phyloP scores from a whole-genome alignment of 2,329 filamentous ascomycete species.

The Chaetomium globosum region DNA sequence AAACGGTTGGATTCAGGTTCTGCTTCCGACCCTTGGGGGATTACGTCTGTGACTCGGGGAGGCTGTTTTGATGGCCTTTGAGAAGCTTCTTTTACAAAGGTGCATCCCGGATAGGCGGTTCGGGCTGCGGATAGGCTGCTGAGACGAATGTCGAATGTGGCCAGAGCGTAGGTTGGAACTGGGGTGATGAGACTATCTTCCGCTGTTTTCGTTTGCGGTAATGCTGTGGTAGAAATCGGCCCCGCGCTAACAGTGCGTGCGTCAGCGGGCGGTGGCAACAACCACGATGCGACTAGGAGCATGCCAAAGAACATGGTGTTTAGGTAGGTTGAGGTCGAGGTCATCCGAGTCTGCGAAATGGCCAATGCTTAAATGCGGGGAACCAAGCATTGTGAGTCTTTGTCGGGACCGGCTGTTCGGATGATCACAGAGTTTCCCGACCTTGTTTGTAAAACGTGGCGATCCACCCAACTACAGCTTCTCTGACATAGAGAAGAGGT shows the following conservation, averaged over 20 bases:
- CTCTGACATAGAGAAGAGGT: no score
- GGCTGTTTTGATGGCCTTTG: not conserved
- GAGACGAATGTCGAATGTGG: not conserved
- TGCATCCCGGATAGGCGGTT: not conserved
- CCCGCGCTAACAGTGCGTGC: not conserved
- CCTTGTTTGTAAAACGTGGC: no score
- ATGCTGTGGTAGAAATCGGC: not conserved
- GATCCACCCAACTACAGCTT: not conserved
- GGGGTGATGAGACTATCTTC: not conserved
- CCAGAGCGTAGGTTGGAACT: constrained; percentile 2
- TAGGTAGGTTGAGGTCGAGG: not conserved
- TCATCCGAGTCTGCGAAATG: not conserved
- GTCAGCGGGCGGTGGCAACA: not conserved
- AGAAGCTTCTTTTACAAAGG: not conserved
- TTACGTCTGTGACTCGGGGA: not conserved
- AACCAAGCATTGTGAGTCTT: not conserved
- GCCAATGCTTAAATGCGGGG: not conserved
- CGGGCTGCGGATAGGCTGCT: constrained; percentile 1
- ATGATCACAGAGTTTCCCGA: not conserved
- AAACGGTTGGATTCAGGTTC: not conserved
- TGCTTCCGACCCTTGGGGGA: not conserved
- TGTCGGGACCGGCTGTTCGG: not conserved
- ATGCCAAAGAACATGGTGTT: not conserved
- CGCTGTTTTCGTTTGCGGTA: not conserved
- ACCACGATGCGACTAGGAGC: not conserved